Percentiles rank a stretch among this genome's conserved stretches.
phyloP scores from a whole-genome alignment of 2,329 filamentous ascomycete genomes.

The Cladorrhinum sp. region DNA sequence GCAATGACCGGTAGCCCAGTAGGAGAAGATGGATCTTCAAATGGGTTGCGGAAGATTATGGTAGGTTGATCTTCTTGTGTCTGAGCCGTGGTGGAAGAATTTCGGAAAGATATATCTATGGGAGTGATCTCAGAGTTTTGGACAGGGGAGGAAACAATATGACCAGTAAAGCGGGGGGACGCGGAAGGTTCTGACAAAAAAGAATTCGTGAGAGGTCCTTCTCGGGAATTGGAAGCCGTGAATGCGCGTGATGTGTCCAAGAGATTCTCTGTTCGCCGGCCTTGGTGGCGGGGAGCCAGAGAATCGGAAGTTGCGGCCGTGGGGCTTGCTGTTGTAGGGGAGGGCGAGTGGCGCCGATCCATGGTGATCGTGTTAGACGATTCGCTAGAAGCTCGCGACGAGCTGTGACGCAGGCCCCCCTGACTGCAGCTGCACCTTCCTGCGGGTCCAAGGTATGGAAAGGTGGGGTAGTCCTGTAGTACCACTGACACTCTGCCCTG shows the following conservation, averaged over 20 bases:
- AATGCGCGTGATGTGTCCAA: background rate
- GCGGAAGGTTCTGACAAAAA: background rate
- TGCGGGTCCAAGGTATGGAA: background rate
- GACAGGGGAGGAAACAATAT: slow-evolving; percentile 6
- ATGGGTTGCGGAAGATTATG: background rate
- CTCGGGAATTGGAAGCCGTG: slow-evolving; percentile 3
- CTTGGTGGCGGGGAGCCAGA: slow-evolving; percentile 6
- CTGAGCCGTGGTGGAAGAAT: background rate
- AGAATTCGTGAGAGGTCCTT: background rate
- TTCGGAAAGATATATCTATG: background rate
- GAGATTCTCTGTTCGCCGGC: background rate
- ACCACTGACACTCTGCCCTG: background rate
- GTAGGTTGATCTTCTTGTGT: background rate
- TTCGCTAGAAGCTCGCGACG: background rate
- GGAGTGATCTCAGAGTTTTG: background rate
- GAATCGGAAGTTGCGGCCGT: slow-evolving; percentile 5
- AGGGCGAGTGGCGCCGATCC: slow-evolving; percentile 6
- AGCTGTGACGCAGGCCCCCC: slow-evolving; percentile 1
- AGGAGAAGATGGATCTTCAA: background rate
- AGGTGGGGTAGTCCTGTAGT: background rate
- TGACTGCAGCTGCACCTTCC: slow-evolving; percentile 6
- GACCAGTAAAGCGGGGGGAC: slow-evolving; percentile 9
- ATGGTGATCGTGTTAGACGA: slow-evolving; percentile 3
- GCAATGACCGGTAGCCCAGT: background rate
- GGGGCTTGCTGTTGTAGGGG: background rate